Evolutionary conservation across 371 early-diverging fungal species (phyloP).

Genomic region (Funneliformis caledonium): DNA sequence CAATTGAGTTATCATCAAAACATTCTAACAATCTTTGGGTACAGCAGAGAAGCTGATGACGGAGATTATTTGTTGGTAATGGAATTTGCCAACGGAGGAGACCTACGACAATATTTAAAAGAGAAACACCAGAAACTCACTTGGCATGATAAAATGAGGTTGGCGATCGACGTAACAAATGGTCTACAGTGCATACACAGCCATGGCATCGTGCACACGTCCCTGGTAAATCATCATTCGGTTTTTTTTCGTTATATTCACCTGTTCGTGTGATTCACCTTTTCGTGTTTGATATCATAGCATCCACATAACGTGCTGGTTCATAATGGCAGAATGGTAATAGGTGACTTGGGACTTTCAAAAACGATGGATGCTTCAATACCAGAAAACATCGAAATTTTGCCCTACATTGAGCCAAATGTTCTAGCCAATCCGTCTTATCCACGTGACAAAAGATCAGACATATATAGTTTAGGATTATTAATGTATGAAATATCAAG

Average conservation of each 20-base stretch:
- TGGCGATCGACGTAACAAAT: constrained; percentile 43
- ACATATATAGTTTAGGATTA: constrained; percentile 1
- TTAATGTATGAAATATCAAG: constrained; percentile 9
- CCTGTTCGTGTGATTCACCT: background rate
- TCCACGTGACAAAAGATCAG: background rate
- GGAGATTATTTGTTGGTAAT: background rate
- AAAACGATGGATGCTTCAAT: constrained; percentile 13
- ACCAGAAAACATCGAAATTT: background rate
- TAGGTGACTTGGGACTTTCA: constrained; percentile 40
- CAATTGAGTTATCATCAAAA: background rate
- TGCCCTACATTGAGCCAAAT: constrained; percentile 6
- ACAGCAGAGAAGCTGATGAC: background rate
- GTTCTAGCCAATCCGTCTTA: background rate
- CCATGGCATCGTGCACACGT: constrained; percentile 43
- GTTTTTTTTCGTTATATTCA: constrained; percentile 31
- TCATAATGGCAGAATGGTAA: constrained; percentile 29
- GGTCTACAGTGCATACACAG: constrained; percentile 43
- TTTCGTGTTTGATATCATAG: constrained; percentile 37
- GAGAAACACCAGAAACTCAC: constrained; percentile 25
- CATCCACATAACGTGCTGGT: constrained; percentile 39
- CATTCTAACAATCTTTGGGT: background rate
- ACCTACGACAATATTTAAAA: constrained; percentile 7
- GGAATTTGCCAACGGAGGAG: constrained; percentile 15
- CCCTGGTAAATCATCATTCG: constrained; percentile 39
- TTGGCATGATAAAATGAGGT: constrained; percentile 46